Percentiles rank a stretch among this genome's conserved stretches.
Conservation (phyloP, 108 stramenopile genomes). For the Fistulifera pelliculosa region DNA sequence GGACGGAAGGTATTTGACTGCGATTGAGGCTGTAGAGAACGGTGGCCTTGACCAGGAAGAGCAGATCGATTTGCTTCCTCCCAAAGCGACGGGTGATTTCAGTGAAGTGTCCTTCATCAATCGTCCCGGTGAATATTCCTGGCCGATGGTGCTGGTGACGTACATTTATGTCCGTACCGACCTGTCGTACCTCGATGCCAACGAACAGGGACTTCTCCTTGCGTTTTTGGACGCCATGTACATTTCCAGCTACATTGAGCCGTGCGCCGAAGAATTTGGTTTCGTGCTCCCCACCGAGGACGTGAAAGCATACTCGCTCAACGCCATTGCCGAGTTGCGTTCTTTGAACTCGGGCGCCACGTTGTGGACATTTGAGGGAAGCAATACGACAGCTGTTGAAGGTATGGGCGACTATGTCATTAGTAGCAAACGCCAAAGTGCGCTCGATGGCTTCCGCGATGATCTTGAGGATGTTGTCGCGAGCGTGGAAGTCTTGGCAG, state of each 20-base stretch:
- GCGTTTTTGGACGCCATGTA: slow-evolving; percentile 46
- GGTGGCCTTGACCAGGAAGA: slow-evolving; percentile 53
- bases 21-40: slow-evolving; percentile 32
- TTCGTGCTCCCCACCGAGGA: slow-evolving; percentile 27
- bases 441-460: slow-evolving; percentile 5
- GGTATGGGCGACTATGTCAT: slow-evolving; percentile 35
- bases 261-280: slow-evolving; percentile 35
- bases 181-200: slow-evolving; percentile 30
- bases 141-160: slow-evolving; percentile 77
- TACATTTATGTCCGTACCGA: slow-evolving; percentile 76
- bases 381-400: slow-evolving; percentile 8
- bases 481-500: too few species aligned
- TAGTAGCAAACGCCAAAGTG: slow-evolving; percentile 26
- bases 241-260: slow-evolving; percentile 19
- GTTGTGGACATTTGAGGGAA: slow-evolving; percentile 23
- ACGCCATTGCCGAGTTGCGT: slow-evolving; percentile 20
- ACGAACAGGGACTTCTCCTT: slow-evolving; percentile 30
- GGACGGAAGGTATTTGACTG: slow-evolving; percentile 45
- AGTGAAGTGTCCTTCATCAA: slow-evolving; percentile 37
- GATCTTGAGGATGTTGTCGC: background rate
- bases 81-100: slow-evolving; percentile 46
- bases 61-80: slow-evolving; percentile 29
- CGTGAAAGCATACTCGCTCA: slow-evolving; percentile 20
- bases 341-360: slow-evolving; percentile 4
- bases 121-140: slow-evolving; percentile 43